A percentile compares a stretch with the other conserved stretches of the same genome.
phyloP scores from a whole-genome alignment of 1,284 basidiomycete genomes.

The Apiotrichum laibachii region DNA sequence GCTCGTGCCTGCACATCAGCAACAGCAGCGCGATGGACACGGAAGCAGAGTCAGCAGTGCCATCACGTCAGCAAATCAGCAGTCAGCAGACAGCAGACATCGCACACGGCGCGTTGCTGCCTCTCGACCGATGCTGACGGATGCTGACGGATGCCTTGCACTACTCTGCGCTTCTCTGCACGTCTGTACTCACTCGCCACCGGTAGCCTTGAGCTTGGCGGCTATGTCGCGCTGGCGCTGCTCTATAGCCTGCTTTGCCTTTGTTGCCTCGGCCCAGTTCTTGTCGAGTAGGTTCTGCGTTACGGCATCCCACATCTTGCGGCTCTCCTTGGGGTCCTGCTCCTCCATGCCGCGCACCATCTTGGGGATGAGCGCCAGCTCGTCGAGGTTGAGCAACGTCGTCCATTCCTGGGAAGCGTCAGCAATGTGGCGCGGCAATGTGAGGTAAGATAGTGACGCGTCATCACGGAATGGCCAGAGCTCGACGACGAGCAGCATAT shows the following conservation, averaged over 20 bases:
- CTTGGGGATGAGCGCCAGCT: constrained; percentile 76
- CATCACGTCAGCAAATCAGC: no score
- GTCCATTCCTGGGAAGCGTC: constrained; percentile 59
- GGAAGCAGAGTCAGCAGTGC: no score
- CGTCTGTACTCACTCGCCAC: constrained; percentile 63
- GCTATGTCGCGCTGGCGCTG: constrained; percentile 83
- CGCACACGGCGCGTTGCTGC: no score
- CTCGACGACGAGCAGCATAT: no score
- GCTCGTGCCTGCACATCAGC: constrained; percentile 63
- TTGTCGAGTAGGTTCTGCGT: constrained; percentile 73
- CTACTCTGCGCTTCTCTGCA: no score
- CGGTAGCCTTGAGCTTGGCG: constrained; percentile 74
- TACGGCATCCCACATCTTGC: constrained; percentile 84
- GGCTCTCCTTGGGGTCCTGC: constrained; percentile 78
- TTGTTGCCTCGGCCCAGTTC: constrained; percentile 85
- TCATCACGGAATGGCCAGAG: no score
- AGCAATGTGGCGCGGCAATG: not conserved
- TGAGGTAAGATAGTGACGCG: no score
- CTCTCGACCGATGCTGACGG: no score
- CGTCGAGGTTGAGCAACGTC: constrained; percentile 72
- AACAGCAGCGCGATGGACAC: not conserved
- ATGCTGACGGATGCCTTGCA: no score
- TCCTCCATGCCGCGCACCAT: constrained; percentile 73
- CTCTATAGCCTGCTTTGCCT: constrained; percentile 81
- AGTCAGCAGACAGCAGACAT: no score